Percentiles rank a stretch among this genome's conserved stretches.
phyloP scores from a whole-genome alignment of 768 basidiomycete genomes.

The Boletus insuetus region DNA sequence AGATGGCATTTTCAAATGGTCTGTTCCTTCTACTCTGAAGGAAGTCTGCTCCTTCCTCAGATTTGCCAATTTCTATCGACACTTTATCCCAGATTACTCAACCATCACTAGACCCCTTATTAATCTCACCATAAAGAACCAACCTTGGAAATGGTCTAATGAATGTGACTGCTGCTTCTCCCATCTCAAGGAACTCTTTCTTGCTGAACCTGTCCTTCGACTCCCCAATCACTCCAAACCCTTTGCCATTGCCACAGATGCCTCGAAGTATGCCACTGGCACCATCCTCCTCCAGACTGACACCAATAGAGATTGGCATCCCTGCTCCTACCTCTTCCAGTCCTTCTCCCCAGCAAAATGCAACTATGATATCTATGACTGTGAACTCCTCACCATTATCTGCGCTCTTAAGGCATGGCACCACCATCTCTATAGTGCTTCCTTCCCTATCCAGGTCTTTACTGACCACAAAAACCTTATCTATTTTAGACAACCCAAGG shows the following conservation, averaged over 20 bases:
- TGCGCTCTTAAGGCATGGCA: too few relatives aligned
- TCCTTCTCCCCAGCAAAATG: constrained; percentile 26
- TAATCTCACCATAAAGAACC: not conserved
- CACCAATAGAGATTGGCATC: not conserved
- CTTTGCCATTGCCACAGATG: not conserved
- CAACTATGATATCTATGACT: constrained; percentile 49
- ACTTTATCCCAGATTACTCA: not conserved
- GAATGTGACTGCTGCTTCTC: not conserved
- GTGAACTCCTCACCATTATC: not conserved
- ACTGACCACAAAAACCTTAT: too few relatives aligned
- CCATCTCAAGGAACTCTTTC: not conserved
- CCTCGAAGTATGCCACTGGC: too few relatives aligned
- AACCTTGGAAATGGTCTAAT: not conserved
- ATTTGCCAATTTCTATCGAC: too few relatives aligned
- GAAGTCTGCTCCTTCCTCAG: too few relatives aligned
- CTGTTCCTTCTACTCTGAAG: not conserved
- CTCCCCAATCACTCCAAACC: not conserved
- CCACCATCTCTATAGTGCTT: too few relatives aligned
- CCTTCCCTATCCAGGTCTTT: too few relatives aligned
- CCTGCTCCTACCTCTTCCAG: not conserved
- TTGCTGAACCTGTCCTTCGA: not conserved
- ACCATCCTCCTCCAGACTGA: not conserved
- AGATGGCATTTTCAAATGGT: not conserved
- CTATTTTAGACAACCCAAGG: not conserved
- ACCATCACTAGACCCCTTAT: not conserved